phyloP scores from a whole-genome alignment of 139 green algal genomes.

The Microglena sp. region DNA sequence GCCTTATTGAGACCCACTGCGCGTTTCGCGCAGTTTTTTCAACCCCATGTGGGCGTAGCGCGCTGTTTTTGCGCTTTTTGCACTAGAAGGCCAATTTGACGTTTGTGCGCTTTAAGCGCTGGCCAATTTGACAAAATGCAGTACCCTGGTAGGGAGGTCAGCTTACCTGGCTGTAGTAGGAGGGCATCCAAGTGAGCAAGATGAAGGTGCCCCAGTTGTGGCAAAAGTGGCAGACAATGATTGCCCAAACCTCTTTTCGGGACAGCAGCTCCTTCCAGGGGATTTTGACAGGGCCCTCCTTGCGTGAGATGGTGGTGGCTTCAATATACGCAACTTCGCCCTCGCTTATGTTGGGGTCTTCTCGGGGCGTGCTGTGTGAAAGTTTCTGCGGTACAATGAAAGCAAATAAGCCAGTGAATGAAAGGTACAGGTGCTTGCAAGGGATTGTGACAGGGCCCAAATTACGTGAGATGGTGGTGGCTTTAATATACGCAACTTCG shows the following conservation, averaged over 20 bases:
- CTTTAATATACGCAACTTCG: constrained; percentile 30
- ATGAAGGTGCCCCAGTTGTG: constrained; percentile 99
- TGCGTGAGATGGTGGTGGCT: constrained; percentile 17
- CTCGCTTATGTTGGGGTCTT: constrained; percentile 41
- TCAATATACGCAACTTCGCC: constrained; percentile 31
- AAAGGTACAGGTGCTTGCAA: no score
- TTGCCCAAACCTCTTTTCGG: constrained; percentile 84
- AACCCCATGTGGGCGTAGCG: no score
- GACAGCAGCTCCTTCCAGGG: constrained; percentile 82
- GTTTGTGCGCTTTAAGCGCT: no score
- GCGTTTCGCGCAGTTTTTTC: no score
- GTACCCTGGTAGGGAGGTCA: no score
- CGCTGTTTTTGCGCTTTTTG: no score
- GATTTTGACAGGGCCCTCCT: constrained; percentile 29
- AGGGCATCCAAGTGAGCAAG: constrained; percentile 97
- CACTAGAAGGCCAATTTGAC: no score
- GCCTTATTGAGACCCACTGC: no score
- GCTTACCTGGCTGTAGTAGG: constrained; percentile 87
- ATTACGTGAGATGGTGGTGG: constrained; percentile 15
- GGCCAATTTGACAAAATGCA: no score
- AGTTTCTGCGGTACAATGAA: no score
- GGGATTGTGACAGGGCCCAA: constrained; percentile 9
- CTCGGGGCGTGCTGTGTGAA: no score
- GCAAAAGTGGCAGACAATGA: constrained; percentile 95
- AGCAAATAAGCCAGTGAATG: no score